Evolutionary conservation across 1,139 yeast species (phyloP).

Genomic region (Pichia sp.): DNA sequence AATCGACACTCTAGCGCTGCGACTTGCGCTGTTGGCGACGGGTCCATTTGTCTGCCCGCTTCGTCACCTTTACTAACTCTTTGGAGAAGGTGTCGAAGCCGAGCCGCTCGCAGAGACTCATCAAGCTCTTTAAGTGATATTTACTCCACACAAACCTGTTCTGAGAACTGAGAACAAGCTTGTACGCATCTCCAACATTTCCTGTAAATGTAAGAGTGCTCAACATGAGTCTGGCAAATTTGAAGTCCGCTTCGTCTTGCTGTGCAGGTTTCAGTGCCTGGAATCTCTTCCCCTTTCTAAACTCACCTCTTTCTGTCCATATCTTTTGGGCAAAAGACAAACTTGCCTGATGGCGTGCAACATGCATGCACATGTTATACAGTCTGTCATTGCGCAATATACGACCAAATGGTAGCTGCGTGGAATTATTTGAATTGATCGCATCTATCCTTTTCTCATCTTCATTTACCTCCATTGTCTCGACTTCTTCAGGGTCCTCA

Average conservation of each 20-base stretch:
- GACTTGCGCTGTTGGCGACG: constrained; percentile 6
- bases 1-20: too few species aligned
- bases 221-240: constrained; percentile 63
- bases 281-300: constrained; percentile 49
- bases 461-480: constrained; percentile 20
- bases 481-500: constrained; percentile 20
- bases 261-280: constrained; percentile 30
- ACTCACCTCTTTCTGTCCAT: constrained; percentile 75
- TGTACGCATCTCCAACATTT: constrained; percentile 61
- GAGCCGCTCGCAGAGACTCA: constrained; percentile 39
- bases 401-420: neutral
- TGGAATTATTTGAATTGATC: neutral
- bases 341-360: constrained; percentile 51
- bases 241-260: constrained; percentile 52
- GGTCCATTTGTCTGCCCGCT: constrained; percentile 12
- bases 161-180: constrained; percentile 58
- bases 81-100: constrained; percentile 30
- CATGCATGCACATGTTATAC: constrained; percentile 59
- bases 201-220: constrained; percentile 44
- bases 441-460: neutral
- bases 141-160: constrained; percentile 70
- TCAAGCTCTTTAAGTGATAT: constrained; percentile 42
- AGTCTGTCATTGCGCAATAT: constrained; percentile 41
- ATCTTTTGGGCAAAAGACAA: constrained; percentile 52
- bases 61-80: constrained; percentile 21